A percentile compares a stretch with the other conserved stretches of the same genome.
Evolutionary conservation across 2,329 filamentous ascomycete species (phyloP).

Genomic region (Paecilomyces dactylethromorphus): DNA sequence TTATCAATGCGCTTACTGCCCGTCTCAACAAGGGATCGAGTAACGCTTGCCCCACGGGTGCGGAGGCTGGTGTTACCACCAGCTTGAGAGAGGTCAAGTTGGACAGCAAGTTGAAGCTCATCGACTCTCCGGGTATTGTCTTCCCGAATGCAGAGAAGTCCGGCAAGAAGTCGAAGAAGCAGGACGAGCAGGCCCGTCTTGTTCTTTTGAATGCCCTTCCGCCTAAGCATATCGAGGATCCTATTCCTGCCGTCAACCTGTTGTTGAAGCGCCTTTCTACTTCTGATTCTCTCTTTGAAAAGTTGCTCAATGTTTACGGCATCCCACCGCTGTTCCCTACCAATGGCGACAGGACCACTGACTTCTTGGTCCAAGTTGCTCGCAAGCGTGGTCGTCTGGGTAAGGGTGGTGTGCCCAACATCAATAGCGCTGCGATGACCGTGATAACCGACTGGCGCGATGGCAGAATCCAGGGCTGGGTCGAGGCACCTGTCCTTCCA

Average conservation of each 20-base stretch:
- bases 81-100: slow-evolving; percentile 85
- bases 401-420: slow-evolving; percentile 82
- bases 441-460: slow-evolving; percentile 97
- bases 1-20: slow-evolving; percentile 86
- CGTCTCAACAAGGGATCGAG: slow-evolving; percentile 59
- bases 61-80: slow-evolving; percentile 88
- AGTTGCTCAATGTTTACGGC: slow-evolving; percentile 77
- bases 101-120: slow-evolving; percentile 85
- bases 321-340: slow-evolving; percentile 68
- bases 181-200: slow-evolving; percentile 72
- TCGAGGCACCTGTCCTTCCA: slow-evolving; percentile 64
- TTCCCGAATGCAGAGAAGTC: slow-evolving; percentile 61
- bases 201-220: slow-evolving; percentile 87
- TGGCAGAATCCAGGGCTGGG: slow-evolving; percentile 89
- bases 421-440: slow-evolving; percentile 79
- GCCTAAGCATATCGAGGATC: slow-evolving; percentile 89
- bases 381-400: slow-evolving; percentile 85
- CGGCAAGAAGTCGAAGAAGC: slow-evolving; percentile 55
- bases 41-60: slow-evolving; percentile 75
- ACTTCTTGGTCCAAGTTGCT: slow-evolving; percentile 92
- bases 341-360: slow-evolving; percentile 71
- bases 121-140: slow-evolving; percentile 91
- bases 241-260: slow-evolving; percentile 75
- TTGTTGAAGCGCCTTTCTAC: slow-evolving; percentile 74
- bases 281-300: slow-evolving; percentile 66